phyloP scores from a whole-genome alignment of 805 yeast genomes.

The Crinitomyces ghanaensis region DNA sequence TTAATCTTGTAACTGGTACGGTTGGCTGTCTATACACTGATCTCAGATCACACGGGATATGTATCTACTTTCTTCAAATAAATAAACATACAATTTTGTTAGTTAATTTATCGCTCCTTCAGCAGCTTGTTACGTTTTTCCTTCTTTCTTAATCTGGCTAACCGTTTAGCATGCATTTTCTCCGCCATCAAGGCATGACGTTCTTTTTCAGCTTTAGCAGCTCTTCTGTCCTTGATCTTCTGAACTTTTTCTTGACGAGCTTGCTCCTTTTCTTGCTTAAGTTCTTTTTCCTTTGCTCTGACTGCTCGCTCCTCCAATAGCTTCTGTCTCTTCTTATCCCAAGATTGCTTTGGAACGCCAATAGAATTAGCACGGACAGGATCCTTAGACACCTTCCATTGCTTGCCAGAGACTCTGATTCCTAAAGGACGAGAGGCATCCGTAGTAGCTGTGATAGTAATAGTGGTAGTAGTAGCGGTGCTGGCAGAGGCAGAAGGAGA shows the following conservation, averaged over 20 bases:
- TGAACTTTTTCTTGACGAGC: slow-evolving; percentile 36
- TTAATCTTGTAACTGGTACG: too few species aligned
- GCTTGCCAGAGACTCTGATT: slow-evolving; percentile 24
- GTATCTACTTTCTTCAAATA: too few species aligned
- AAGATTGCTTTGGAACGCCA: slow-evolving; percentile 46
- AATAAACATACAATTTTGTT: too few species aligned
- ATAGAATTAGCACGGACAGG: slow-evolving; percentile 23
- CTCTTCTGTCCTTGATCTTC: slow-evolving; percentile 53
- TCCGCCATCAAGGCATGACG: slow-evolving; percentile 72
- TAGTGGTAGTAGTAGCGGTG: background rate
- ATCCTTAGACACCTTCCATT: slow-evolving; percentile 27
- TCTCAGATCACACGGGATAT: too few species aligned
- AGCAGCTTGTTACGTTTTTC: slow-evolving; percentile 92
- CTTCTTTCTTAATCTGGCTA: slow-evolving; percentile 77
- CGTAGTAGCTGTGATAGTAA: slow-evolving; percentile 3
- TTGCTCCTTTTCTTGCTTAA: slow-evolving; percentile 68
- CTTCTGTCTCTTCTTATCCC: slow-evolving; percentile 58
- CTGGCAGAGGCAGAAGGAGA: background rate
- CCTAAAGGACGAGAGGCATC: too few species aligned
- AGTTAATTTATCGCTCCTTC: slow-evolving; percentile 68
- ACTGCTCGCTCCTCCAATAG: slow-evolving; percentile 52
- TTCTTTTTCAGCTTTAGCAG: slow-evolving; percentile 77
- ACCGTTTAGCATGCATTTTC: slow-evolving; percentile 85
- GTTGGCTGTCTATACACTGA: too few species aligned
- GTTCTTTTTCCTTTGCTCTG: slow-evolving; percentile 55